These are phyloP conservation scores for Streptanthus diversifolius DNA, from an alignment of 345 rosid species.

Conservation along the genomic window DNA sequence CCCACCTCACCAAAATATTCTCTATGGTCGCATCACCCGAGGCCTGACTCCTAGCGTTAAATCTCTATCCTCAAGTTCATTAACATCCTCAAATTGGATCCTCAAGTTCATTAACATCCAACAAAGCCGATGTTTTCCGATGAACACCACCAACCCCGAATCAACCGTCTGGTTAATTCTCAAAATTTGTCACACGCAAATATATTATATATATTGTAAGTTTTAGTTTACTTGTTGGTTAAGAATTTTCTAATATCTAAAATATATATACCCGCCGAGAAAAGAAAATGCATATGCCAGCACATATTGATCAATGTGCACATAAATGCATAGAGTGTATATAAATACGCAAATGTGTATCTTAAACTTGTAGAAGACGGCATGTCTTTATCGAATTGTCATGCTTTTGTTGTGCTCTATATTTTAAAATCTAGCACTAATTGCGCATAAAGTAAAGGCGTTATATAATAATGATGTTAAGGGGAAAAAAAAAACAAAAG, in stretches of 20 bases:
- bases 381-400: background rate
- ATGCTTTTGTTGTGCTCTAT: constrained; percentile 16
- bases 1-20: too few relatives aligned
- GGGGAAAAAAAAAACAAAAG: background rate
- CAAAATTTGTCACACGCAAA: too few relatives aligned
- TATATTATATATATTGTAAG: too few relatives aligned
- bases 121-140: too few relatives aligned
- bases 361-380: constrained; percentile 11
- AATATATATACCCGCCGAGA: background rate
- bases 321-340: background rate
- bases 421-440: background rate
- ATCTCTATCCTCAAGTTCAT: too few relatives aligned
- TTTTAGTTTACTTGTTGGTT: background rate
- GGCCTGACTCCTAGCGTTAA: too few relatives aligned
- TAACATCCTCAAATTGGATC: too few relatives aligned
- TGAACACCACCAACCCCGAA: too few relatives aligned
- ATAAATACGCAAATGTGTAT: background rate
- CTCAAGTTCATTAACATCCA: too few relatives aligned
- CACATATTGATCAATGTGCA: background rate
- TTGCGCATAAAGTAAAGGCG: constrained; percentile 18
- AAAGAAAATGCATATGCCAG: background rate
- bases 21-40: too few relatives aligned
- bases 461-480: background rate
- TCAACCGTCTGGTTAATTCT: too few relatives aligned
- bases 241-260: background rate